A percentile compares a stretch with the other conserved stretches of the same genome.
phyloP scores from a whole-genome alignment of 495 filamentous ascomycete genomes.

The Durotheca rogersii region DNA sequence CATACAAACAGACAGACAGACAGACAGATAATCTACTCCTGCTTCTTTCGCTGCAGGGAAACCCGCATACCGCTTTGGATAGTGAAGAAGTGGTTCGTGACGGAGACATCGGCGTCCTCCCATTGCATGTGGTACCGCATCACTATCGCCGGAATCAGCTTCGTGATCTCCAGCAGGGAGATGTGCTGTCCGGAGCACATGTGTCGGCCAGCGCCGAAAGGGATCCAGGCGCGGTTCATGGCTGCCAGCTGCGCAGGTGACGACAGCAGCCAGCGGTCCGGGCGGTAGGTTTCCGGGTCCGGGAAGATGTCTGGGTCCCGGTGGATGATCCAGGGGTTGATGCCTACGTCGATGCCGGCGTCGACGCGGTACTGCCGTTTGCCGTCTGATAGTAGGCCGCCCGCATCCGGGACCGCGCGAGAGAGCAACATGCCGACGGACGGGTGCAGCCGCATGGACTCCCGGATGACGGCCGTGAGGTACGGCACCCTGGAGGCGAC shows the following conservation, averaged over 20 bases:
- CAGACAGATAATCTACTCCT: not conserved
- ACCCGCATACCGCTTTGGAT: not conserved
- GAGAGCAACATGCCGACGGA: slow-evolving; percentile 31
- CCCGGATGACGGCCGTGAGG: slow-evolving; percentile 38
- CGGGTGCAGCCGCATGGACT: slow-evolving; percentile 24
- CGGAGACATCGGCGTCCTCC: not conserved
- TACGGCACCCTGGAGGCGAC: slow-evolving; percentile 38
- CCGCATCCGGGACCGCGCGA: slow-evolving; percentile 30
- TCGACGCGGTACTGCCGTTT: slow-evolving; percentile 7
- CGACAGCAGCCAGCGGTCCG: slow-evolving; percentile 43
- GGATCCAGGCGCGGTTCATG: not conserved
- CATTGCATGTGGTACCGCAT: not conserved
- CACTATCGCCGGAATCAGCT: not conserved
- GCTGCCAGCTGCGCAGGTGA: not conserved
- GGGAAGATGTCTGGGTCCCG: slow-evolving; percentile 46
- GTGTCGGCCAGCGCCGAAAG: not conserved
- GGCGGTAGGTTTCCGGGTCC: slow-evolving; percentile 47
- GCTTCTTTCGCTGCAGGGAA: not conserved
- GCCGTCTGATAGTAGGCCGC: slow-evolving; percentile 4
- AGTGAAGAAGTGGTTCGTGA: not conserved
- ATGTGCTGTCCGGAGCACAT: not conserved
- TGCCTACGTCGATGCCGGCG: slow-evolving; percentile 23
- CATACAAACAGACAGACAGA: no score
- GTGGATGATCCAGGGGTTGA: slow-evolving; percentile 33
- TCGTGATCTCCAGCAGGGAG: not conserved